Evolutionary conservation across 1,284 basidiomycete genomes (phyloP).

Genomic region (Mycena sp.): DNA sequence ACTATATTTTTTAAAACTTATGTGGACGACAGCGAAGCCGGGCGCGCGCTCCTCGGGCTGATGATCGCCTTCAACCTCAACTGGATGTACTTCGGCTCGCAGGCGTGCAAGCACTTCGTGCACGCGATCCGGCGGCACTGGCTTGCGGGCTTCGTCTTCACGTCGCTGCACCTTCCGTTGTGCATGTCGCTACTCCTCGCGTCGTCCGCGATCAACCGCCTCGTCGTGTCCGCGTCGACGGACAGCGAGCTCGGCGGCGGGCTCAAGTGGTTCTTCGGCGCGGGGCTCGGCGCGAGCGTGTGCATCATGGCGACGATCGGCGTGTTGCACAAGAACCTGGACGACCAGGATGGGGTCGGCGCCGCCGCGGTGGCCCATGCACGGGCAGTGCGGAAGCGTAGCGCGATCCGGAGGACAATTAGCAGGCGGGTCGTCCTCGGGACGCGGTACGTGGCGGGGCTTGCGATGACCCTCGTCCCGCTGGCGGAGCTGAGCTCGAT

Average conservation of each 20-base stretch:
- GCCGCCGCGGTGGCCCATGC: no score
- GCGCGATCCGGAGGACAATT: constrained; percentile 1
- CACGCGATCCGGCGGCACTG: constrained; percentile 49
- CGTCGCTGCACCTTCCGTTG: constrained; percentile 47
- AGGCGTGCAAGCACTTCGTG: constrained; percentile 40
- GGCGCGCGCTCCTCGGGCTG: constrained; percentile 45
- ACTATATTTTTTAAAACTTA: neutral
- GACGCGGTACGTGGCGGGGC: constrained; percentile 15
- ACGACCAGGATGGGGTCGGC: constrained; percentile 17
- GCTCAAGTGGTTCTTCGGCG: constrained; percentile 46
- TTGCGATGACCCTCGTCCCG: constrained; percentile 26
- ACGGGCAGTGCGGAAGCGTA: neutral
- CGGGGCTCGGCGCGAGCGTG: constrained; percentile 44
- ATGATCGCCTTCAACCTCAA: constrained; percentile 51
- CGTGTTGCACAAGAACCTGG: constrained; percentile 38
- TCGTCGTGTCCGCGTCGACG: constrained; percentile 32
- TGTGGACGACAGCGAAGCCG: constrained; percentile 37
- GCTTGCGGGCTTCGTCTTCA: constrained; percentile 45
- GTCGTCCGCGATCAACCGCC: constrained; percentile 43
- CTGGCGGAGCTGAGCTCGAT: constrained; percentile 17
- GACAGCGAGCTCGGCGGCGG: constrained; percentile 32
- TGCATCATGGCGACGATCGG: constrained; percentile 45
- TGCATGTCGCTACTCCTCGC: constrained; percentile 45
- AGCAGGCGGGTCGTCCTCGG: constrained; percentile 20
- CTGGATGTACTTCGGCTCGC: constrained; percentile 47